Percentiles rank a stretch among this genome's conserved stretches.
Conservation (phyloP, 2,329 filamentous ascomycete genomes). For the Neopestalotiopsis sp. region DNA sequence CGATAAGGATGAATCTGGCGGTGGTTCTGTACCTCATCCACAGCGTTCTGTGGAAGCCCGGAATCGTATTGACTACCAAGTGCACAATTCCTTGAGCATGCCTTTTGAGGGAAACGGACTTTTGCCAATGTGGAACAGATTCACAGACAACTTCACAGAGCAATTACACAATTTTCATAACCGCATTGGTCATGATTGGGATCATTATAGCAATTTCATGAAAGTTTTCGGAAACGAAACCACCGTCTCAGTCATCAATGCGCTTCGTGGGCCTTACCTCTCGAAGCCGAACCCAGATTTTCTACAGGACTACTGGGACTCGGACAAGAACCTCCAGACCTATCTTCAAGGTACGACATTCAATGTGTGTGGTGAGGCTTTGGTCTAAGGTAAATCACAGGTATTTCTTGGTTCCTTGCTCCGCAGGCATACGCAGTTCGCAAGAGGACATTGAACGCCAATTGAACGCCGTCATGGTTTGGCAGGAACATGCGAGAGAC, state of each 20-base stretch:
- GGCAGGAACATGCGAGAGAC: conserved; percentile 26
- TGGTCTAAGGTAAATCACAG: background rate
- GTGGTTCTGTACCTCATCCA: conserved; percentile 24
- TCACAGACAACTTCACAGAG: conserved; percentile 26
- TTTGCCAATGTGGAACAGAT: conserved; percentile 30
- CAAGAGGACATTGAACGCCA: conserved; percentile 25
- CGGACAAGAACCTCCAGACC: conserved; percentile 22
- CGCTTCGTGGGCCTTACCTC: conserved; percentile 32
- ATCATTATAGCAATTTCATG: conserved; percentile 28
- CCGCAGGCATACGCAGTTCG: conserved; percentile 30
- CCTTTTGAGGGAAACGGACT: conserved; percentile 31
- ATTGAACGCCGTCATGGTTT: conserved; percentile 26
- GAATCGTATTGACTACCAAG: conserved; percentile 30
- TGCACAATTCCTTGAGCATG: conserved; percentile 24
- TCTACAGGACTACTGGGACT: conserved; percentile 29
- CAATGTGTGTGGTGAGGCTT: too few species aligned
- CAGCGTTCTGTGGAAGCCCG: conserved; percentile 25
- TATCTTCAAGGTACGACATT: background rate
- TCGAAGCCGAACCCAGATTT: conserved; percentile 28
- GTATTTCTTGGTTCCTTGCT: conserved; percentile 28
- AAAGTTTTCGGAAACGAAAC: conserved; percentile 27
- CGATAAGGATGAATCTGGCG: conserved; percentile 33
- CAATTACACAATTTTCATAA: conserved; percentile 23
- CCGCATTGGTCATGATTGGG: conserved; percentile 22
- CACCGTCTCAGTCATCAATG: conserved; percentile 27